Conservation (phyloP, 306 rosid genomes). For the Cicer bijugum region DNA sequence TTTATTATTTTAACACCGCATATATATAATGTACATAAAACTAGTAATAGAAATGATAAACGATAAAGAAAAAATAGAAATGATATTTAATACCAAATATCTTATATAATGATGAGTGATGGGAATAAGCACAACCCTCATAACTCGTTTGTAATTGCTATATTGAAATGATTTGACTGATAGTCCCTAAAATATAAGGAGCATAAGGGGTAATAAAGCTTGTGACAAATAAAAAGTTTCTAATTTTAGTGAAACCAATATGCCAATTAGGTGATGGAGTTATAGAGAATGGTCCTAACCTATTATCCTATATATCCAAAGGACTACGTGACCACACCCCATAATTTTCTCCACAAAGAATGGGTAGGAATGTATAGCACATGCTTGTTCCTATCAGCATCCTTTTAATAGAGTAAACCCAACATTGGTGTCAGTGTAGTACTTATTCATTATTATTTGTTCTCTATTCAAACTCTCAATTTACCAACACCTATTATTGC, state of each 20-base stretch:
- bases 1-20: too few relatives aligned
- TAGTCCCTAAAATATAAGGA: constrained; percentile 31
- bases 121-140: not conserved
- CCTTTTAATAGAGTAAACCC: constrained; percentile 31
- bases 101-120: constrained; percentile 26
- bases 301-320: constrained; percentile 18
- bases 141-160: constrained; percentile 24
- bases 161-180: constrained; percentile 25
- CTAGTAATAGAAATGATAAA: too few relatives aligned
- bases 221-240: constrained; percentile 43
- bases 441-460: constrained; percentile 33
- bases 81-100: not conserved
- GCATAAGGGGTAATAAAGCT: not conserved
- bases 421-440: constrained; percentile 40
- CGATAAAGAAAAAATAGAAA: too few relatives aligned
- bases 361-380: constrained; percentile 41
- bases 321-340: constrained; percentile 3
- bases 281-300: constrained; percentile 1
- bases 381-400: constrained; percentile 40
- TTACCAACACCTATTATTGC: constrained; percentile 46
- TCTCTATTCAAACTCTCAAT: constrained; percentile 4
- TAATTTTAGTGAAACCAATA: constrained; percentile 50
- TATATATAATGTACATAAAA: too few relatives aligned
- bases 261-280: constrained; percentile 13
- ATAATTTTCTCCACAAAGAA: constrained; percentile 35